Evolutionary conservation across 2,329 filamentous ascomycete species (phyloP), one percentile per base, ranked within the genome.

Genomic region (Aureobasidium lini): DNA sequence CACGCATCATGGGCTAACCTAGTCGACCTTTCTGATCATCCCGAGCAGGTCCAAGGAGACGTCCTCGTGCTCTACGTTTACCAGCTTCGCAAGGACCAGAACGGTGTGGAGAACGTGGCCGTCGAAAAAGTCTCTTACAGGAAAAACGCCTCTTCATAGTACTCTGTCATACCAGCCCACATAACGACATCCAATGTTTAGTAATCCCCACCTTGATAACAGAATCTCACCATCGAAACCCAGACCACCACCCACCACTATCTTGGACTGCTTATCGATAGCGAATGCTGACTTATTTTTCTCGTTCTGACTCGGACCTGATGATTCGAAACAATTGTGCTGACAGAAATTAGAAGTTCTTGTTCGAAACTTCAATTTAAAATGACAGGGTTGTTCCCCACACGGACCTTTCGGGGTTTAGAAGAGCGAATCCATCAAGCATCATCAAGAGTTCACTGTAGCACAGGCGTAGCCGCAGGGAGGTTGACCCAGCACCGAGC

Each of bases 31-130:
- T 36, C 39, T 57, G 53, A 39, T 57, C 31, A 46, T 40, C 39
- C 39, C 29, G 52, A 56, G 62, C 66, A 95, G 90, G 90, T 95
- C 37, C 93, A 97, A 83, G 93, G 93, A 34, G 95, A 96, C 71
- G 95, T 95, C 15, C 82, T 97, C 65, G 95, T 95, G 61, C 81
- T 97, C 52, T 97, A 97, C 73, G 93, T 97, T 57, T 97, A 97
- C 64, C 80, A 82, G 66, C 68, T 82, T 60, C 76, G 77, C 64
- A 81, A 75, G 64, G 79, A 81, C 60, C 77, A 73, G 37, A 75
- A 79, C 62, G 79, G 79, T 4, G 75, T 73, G 39, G 79, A 81
- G 68, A 81, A 72, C 59, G 79, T 82, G 23, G 77, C 76, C 7
- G 79, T 82, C 61, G 79, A 82, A 68, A 82, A 81, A 67, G 79